These are phyloP conservation scores for Geum urbanum DNA, from an alignment of 306 rosid species.

Conservation along the genomic window DNA sequence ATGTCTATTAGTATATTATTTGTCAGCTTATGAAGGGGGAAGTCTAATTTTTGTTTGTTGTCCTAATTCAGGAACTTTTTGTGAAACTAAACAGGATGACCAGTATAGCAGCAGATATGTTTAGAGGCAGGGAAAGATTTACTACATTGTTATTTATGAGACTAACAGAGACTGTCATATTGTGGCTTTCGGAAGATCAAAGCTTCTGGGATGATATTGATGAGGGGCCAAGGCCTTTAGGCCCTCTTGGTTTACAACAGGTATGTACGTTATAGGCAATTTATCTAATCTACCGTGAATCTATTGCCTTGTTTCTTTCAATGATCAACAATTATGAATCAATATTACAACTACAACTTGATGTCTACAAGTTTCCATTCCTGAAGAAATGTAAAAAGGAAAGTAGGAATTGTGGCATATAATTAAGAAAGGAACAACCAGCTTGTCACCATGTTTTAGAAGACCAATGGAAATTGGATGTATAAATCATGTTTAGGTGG, in stretches of 20 bases:
- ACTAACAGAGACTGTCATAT: constrained; percentile 91
- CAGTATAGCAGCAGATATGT: constrained; percentile 87
- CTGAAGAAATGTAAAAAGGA: not conserved
- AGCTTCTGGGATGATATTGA: constrained; percentile 99
- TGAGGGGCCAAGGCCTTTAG: constrained; percentile 88
- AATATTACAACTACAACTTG: not conserved
- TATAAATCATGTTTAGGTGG: too few relatives aligned
- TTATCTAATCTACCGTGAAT: not conserved
- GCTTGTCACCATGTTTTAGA: not conserved
- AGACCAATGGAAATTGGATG: not conserved
- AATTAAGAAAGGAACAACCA: not conserved
- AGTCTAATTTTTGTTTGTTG: constrained; percentile 23
- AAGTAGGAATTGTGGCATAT: not conserved
- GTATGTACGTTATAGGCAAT: constrained; percentile 29
- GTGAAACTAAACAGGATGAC: constrained; percentile 84
- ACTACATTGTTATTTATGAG: constrained; percentile 90
- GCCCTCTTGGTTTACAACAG: constrained; percentile 94
- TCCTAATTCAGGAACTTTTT: constrained; percentile 74
- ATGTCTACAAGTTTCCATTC: too few relatives aligned
- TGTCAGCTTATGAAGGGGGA: not conserved
- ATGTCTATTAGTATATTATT: too few relatives aligned
- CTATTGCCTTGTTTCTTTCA: not conserved
- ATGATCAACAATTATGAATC: not conserved
- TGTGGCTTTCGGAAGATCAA: constrained; percentile 98
- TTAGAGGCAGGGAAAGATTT: constrained; percentile 93